Conservation (phyloP, 768 basidiomycete species). For the Exidia glandulosa region DNA sequence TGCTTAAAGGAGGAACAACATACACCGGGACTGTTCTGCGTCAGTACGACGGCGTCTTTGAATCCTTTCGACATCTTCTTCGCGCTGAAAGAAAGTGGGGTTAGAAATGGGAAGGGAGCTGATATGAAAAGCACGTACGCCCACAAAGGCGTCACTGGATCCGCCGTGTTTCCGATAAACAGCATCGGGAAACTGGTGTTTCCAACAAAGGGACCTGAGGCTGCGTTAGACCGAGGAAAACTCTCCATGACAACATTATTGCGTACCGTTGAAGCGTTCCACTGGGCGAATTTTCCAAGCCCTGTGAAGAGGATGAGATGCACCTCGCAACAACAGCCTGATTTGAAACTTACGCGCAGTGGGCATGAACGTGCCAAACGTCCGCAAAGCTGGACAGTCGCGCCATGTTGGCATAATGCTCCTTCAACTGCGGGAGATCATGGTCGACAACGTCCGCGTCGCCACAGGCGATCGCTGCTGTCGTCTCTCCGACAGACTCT, state of each 20-base stretch:
- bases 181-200: not conserved
- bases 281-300: conserved; percentile 7
- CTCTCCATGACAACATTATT: not conserved
- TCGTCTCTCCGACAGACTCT: not conserved
- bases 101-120: conserved; percentile 9
- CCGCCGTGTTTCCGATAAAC: not conserved
- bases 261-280: conserved; percentile 6
- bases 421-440: conserved; percentile 1
- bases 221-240: not conserved
- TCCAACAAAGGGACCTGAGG: not conserved
- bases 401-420: not conserved
- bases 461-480: conserved; percentile 4
- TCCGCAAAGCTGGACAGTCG: conserved; percentile 8
- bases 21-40: conserved; percentile 6
- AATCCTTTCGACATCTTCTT: conserved; percentile 3
- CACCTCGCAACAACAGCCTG: not conserved
- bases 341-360: not conserved
- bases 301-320: not conserved
- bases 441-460: conserved; percentile 7
- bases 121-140: conserved; percentile 6
- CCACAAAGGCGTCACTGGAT: conserved; percentile 8
- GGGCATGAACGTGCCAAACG: not conserved
- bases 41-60: conserved; percentile 3
- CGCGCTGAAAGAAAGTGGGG: conserved; percentile 6
- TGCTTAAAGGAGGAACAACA: not conserved